Evolutionary conservation across 2,329 filamentous ascomycete genomes (phyloP).

Genomic region (Metarhizium sp.): DNA sequence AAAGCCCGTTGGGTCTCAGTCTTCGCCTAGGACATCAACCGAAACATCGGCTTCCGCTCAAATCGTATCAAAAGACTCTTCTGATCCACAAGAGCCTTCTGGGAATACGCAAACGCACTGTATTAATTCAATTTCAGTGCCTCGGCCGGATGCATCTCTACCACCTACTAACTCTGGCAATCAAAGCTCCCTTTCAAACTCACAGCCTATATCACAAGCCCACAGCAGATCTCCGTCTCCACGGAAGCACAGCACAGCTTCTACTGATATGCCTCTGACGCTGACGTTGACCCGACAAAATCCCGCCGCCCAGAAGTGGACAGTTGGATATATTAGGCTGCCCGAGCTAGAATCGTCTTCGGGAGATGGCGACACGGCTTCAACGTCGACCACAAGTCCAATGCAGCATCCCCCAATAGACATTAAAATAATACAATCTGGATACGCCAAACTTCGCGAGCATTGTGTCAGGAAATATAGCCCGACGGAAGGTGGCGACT

Average conservation of each 20-base stretch:
- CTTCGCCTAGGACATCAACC: constrained; percentile 3
- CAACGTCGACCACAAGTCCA: neutral
- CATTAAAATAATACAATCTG: constrained; percentile 43
- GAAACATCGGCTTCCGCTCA: neutral
- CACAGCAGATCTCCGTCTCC: constrained; percentile 28
- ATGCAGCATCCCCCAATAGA: constrained; percentile 33
- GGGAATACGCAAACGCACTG: neutral
- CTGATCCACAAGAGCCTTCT: neutral
- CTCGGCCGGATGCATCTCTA: neutral
- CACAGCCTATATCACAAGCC: neutral
- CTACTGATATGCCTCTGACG: constrained; percentile 32
- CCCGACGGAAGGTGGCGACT: too few relatives aligned
- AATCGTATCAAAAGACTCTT: neutral
- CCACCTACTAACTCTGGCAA: neutral
- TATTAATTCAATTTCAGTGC: neutral
- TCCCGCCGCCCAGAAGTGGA: constrained; percentile 64
- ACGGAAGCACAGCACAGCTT: constrained; percentile 13
- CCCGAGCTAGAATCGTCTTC: constrained; percentile 1
- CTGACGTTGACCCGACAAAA: constrained; percentile 66
- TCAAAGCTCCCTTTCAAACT: neutral
- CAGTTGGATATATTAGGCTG: constrained; percentile 53
- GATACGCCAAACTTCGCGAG: constrained; percentile 46
- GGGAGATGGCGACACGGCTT: too few relatives aligned
- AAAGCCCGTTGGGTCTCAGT: constrained; percentile 20
- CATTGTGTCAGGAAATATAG: too few relatives aligned